Evolutionary conservation across 2,329 filamentous ascomycete species (phyloP).

Genomic region (Nothopassalora personata): DNA sequence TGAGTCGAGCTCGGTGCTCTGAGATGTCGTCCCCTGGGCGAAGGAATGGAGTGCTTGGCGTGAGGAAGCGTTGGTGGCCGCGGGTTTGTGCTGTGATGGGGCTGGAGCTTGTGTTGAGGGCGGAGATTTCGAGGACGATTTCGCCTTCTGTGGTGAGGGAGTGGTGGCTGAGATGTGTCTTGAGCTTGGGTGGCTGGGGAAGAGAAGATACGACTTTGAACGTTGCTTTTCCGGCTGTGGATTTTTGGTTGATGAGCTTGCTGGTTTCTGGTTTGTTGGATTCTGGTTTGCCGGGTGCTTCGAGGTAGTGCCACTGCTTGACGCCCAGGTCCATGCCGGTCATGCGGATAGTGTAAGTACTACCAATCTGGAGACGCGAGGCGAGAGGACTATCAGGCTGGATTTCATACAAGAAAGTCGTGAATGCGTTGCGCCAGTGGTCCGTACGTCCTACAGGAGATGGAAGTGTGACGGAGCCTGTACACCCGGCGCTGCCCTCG

Average conservation of each 20-base stretch:
- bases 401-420: conserved; percentile 11
- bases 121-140: conserved; percentile 7
- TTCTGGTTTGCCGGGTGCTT: neutral
- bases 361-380: conserved; percentile 10
- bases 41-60: conserved; percentile 10
- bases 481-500: neutral
- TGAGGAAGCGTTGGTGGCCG: conserved; percentile 15
- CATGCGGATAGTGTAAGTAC: conserved; percentile 15
- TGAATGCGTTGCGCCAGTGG: conserved; percentile 5
- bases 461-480: neutral
- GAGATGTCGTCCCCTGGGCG: conserved; percentile 1
- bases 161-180: conserved; percentile 8
- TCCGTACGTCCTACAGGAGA: neutral
- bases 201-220: conserved; percentile 12
- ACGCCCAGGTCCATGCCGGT: conserved; percentile 10
- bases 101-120: conserved; percentile 12
- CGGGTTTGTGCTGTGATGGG: conserved; percentile 14
- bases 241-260: conserved; percentile 13
- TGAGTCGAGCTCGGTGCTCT: conserved; percentile 9
- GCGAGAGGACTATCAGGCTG: conserved; percentile 9
- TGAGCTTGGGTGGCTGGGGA: conserved; percentile 11
- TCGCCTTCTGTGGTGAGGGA: neutral
- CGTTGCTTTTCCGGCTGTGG: conserved; percentile 8
- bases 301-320: conserved; percentile 6
- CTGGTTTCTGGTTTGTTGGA: neutral